phyloP scores from a whole-genome alignment of 140 eudicot species.

The Stevia rebaudiana region DNA sequence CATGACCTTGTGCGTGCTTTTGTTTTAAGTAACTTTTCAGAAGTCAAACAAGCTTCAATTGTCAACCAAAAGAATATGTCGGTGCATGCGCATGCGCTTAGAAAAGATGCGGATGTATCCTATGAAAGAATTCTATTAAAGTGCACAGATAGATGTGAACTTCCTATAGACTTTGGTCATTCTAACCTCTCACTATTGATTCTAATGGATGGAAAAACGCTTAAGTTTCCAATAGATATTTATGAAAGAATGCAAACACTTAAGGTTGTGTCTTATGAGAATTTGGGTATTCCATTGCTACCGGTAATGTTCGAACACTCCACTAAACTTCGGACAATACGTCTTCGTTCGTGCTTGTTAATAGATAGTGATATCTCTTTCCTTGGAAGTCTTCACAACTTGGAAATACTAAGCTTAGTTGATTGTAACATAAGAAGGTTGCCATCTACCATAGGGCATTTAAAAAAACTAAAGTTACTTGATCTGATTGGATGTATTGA shows the following conservation, averaged over 20 bases:
- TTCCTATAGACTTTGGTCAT: neutral
- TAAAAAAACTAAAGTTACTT: neutral
- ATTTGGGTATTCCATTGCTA: neutral
- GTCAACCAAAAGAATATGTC: neutral
- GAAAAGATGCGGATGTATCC: neutral
- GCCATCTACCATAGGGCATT: neutral
- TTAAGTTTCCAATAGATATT: neutral
- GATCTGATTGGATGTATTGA: neutral
- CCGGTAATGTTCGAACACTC: neutral
- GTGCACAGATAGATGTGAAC: neutral
- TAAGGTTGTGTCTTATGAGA: neutral
- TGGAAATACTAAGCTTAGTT: constrained; percentile 2
- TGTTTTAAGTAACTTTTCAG: constrained; percentile 1
- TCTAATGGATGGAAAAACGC: neutral
- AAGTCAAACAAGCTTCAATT: constrained; percentile 5
- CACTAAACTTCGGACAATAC: constrained; percentile 12
- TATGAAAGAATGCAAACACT: neutral
- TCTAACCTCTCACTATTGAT: neutral
- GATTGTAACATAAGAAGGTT: neutral
- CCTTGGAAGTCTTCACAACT: constrained; percentile 9
- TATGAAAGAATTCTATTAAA: constrained; percentile 1
- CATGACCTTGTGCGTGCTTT: constrained; percentile 15
- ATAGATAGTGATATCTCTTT: neutral
- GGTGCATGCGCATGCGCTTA: too few species aligned
- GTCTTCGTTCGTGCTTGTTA: neutral